These are phyloP conservation scores for Cyclotella baltica DNA, from an alignment of 108 stramenopile genomes.

Conservation along the genomic window DNA sequence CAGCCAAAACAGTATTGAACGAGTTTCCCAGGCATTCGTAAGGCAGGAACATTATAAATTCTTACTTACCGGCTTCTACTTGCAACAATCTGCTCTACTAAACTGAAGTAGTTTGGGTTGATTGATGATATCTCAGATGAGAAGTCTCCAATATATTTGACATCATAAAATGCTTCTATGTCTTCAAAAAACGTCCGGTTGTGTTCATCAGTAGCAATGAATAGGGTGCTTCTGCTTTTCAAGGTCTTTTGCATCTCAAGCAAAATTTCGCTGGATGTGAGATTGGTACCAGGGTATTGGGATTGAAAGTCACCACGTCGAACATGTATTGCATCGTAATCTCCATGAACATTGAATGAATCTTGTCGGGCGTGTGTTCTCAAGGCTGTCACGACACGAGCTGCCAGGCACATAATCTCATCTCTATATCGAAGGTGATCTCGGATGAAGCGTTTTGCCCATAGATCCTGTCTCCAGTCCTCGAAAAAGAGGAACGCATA, in stretches of 20 bases:
- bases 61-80: constrained; percentile 38
- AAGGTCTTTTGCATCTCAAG: constrained; percentile 21
- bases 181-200: constrained; percentile 54
- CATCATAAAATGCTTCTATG: constrained; percentile 46
- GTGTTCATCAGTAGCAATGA: constrained; percentile 72
- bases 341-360: constrained; percentile 32
- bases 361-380: constrained; percentile 25
- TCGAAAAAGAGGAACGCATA: constrained; percentile 86
- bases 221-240: constrained; percentile 24
- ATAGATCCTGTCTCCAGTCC: constrained; percentile 75
- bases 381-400: constrained; percentile 44
- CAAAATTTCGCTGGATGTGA: constrained; percentile 32
- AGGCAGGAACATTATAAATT: not conserved
- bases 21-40: too few relatives aligned
- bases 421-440: constrained; percentile 65
- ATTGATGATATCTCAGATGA: constrained; percentile 7
- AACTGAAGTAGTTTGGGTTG: constrained; percentile 66
- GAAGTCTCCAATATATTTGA: constrained; percentile 51
- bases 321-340: constrained; percentile 62
- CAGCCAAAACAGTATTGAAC: not conserved
- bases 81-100: constrained; percentile 73
- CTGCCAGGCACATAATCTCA: constrained; percentile 63
- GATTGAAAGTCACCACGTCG: constrained; percentile 47
- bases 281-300: constrained; percentile 29
- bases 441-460: constrained; percentile 78